These are phyloP conservation scores for Beauveria bassiana DNA, from an alignment of 2,329 filamentous ascomycete genomes.

Conservation along the genomic window DNA sequence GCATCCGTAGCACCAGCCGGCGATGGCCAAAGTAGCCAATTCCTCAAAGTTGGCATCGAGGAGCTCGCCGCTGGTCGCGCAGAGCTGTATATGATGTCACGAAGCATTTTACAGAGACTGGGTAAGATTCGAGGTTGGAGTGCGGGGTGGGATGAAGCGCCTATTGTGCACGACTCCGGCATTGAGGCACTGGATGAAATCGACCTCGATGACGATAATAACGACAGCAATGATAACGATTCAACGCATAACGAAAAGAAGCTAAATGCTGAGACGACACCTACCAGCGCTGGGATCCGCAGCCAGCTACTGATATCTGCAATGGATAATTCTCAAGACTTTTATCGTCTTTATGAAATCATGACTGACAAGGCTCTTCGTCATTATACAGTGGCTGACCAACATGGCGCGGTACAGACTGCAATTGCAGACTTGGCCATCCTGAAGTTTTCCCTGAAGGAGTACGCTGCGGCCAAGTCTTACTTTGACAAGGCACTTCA, in stretches of 20 bases:
- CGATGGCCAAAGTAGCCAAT: conserved; percentile 36
- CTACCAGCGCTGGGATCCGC: conserved; percentile 27
- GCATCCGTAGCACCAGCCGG: conserved; percentile 28
- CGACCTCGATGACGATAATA: conserved; percentile 39
- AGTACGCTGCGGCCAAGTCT: conserved; percentile 64
- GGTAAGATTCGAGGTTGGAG: conserved; percentile 68
- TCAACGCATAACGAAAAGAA: background rate
- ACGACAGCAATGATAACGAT: conserved; percentile 15
- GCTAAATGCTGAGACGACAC: conserved; percentile 10
- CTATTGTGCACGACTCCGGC: conserved; percentile 37
- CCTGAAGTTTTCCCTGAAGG: conserved; percentile 67
- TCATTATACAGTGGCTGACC: conserved; percentile 73
- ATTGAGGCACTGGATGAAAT: conserved; percentile 49
- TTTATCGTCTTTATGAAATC: conserved; percentile 60
- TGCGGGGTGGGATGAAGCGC: conserved; percentile 63
- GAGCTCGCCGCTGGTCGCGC: conserved; percentile 77
- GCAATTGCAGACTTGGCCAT: conserved; percentile 80
- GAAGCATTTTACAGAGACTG: conserved; percentile 68
- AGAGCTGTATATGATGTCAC: conserved; percentile 71
- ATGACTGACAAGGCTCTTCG: conserved; percentile 80
- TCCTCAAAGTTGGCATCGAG: conserved; percentile 61
- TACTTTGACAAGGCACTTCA: conserved; percentile 74
- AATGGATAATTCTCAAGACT: conserved; percentile 53
- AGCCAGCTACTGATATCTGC: conserved; percentile 52
- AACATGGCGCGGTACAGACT: conserved; percentile 67